phyloP scores from a whole-genome alignment of 2,329 filamentous ascomycete genomes.

The Lojkania enalia region DNA sequence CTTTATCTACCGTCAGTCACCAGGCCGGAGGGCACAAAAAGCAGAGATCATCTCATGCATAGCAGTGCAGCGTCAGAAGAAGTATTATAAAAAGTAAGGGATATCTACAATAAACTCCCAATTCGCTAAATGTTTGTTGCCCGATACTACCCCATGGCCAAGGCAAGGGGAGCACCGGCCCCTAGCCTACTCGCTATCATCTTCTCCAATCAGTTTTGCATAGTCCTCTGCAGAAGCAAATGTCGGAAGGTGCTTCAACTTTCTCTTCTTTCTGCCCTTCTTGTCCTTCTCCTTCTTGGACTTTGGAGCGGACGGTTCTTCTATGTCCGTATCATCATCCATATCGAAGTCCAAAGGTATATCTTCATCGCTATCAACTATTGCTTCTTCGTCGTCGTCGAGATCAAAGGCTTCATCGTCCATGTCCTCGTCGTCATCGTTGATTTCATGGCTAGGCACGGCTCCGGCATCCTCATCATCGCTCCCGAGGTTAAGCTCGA shows the following conservation, averaged over 20 bases:
- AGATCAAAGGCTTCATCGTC: conserved; percentile 45
- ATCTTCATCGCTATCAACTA: conserved; percentile 60
- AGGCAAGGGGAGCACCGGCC: too few species aligned
- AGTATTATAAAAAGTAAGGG: too few species aligned
- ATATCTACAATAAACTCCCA: too few species aligned
- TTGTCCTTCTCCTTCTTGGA: conserved; percentile 44
- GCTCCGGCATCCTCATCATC: conserved; percentile 54
- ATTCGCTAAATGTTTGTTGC: too few species aligned
- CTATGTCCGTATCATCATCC: conserved; percentile 44
- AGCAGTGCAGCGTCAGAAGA: too few species aligned
- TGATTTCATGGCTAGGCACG: conserved; percentile 43
- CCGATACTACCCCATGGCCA: too few species aligned
- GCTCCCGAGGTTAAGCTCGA: conserved; percentile 52
- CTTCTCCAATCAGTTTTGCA: conserved; percentile 75
- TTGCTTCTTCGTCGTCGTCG: conserved; percentile 59
- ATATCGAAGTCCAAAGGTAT: conserved; percentile 55
- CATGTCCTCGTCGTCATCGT: conserved; percentile 41
- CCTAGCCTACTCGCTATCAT: conserved; percentile 52
- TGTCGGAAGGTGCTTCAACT: conserved; percentile 84
- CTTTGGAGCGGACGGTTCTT: conserved; percentile 46
- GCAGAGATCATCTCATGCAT: too few species aligned
- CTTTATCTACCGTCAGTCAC: too few species aligned
- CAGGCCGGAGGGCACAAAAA: too few species aligned
- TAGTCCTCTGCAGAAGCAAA: conserved; percentile 96
- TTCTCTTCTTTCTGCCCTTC: conserved; percentile 70